Evolutionary conservation across 2,329 filamentous ascomycete genomes (phyloP), one percentile per base, ranked within the genome.

Genomic region (Calonectria pseudoreteaudii): DNA sequence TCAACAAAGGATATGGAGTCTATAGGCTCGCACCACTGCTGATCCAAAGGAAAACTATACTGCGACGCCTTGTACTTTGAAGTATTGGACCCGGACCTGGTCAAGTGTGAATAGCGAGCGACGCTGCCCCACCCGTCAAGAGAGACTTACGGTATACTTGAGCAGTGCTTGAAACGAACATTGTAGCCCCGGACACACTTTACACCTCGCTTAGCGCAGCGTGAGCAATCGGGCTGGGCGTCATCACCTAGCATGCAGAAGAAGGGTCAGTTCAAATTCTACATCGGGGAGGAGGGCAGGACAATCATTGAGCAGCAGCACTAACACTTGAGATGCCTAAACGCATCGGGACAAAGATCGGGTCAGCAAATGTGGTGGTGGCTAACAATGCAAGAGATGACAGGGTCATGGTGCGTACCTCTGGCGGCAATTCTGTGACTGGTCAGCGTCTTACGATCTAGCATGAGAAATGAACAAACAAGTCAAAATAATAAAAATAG

Each of bases 141-240:
- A 60, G n/a, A 20, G 9, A 62, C 70, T 31, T 44, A 72, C 70
- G 44, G 9, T 9, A 28, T 30, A 30, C 41, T 64, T 5, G 53
- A 72, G 53, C 53, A 67, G 34, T 72, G 70, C 34, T 68, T 68
- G 64, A 72, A 72, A 14, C 65, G 64, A 28, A 72, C 20, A 4
- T 71, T 71, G 41, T 68, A 52, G 3, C 47, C 64, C 13, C 70
- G 65, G 34, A 72, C 56, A 28, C 70, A 68, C 34, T 34, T 56
- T 20, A 34, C 64, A 4, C 70, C 64, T 26, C 52, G 53, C 34
- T 68, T 67, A 6, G n/a, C 23, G 18, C 70, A 72, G 9, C 64
- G 70, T 14, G 41, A 44, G 53, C 64, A 72, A 60, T 47, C 14
- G 23, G 53, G 64, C n/a, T 68, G 52, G 11, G 31, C 30, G 52